A percentile compares a stretch with the other conserved stretches of the same genome.
These are phyloP conservation scores for Phyllosticta citribraziliensis DNA, from an alignment of 2,329 filamentous ascomycete species.

Conservation along the genomic window DNA sequence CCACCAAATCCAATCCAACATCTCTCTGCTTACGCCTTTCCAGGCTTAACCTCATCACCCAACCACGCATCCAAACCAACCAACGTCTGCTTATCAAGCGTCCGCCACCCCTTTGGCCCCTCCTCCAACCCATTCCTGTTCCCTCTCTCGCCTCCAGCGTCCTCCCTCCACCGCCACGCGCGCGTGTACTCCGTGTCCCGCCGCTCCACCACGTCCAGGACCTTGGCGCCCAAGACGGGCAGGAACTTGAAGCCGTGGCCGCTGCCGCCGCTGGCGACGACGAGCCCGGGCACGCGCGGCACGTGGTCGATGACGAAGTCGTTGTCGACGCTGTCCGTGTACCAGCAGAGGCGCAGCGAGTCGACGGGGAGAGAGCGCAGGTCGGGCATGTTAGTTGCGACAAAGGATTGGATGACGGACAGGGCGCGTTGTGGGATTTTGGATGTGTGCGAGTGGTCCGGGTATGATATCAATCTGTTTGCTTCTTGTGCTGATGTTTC, in stretches of 20 bases:
- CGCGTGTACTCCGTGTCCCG: slow-evolving; percentile 12
- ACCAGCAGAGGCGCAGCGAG: slow-evolving; percentile 12
- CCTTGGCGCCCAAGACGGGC: slow-evolving; percentile 20
- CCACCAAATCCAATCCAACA: not conserved
- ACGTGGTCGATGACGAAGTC: slow-evolving; percentile 19
- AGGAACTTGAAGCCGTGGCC: slow-evolving; percentile 26
- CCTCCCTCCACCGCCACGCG: slow-evolving; percentile 14
- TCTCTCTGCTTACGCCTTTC: not conserved
- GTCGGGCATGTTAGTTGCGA: slow-evolving; percentile 36
- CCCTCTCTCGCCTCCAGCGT: slow-evolving; percentile 9
- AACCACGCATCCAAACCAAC: slow-evolving; percentile 14
- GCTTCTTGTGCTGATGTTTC: not conserved
- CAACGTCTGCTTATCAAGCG: slow-evolving; percentile 18
- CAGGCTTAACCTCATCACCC: not conserved
- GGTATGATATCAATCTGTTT: not conserved
- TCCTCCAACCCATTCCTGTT: slow-evolving; percentile 20
- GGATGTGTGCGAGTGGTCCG: not conserved
- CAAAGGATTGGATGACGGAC: slow-evolving; percentile 23
- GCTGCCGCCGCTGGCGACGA: slow-evolving; percentile 22
- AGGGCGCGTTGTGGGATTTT: slow-evolving; percentile 17
- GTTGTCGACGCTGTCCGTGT: slow-evolving; percentile 19
- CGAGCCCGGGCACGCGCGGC: slow-evolving; percentile 13
- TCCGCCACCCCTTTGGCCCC: slow-evolving; percentile 19
- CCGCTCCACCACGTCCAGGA: slow-evolving; percentile 19
- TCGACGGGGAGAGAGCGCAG: slow-evolving; percentile 20